phyloP scores from a whole-genome alignment of 2,329 filamentous ascomycete species.

The Plectosphaerella cucumerina region DNA sequence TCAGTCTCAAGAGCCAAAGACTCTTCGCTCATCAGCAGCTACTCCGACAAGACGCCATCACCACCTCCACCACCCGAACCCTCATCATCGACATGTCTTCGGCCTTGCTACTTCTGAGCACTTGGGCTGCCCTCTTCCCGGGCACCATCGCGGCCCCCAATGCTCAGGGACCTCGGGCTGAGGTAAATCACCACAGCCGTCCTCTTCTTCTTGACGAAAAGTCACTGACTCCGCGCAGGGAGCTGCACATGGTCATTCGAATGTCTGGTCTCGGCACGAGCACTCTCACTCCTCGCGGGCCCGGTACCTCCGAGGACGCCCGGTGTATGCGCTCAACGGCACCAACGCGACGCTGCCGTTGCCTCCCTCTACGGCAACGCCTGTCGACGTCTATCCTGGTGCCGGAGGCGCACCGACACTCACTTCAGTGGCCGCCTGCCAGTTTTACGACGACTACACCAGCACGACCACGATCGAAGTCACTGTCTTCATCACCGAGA shows the following conservation, averaged over 20 bases:
- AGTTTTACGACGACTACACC: constrained; percentile 13
- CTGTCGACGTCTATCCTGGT: not conserved
- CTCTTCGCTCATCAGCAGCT: too few species aligned
- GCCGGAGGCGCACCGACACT: not conserved
- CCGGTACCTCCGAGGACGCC: not conserved
- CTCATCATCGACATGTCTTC: too few species aligned
- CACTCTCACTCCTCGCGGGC: not conserved
- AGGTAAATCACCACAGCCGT: not conserved
- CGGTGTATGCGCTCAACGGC: constrained; percentile 2
- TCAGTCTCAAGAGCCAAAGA: too few species aligned
- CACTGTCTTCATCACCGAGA: constrained; percentile 24
- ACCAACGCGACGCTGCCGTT: constrained; percentile 6
- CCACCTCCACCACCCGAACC: too few species aligned
- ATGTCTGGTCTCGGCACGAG: not conserved
- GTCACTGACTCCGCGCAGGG: not conserved
- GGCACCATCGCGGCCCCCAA: not conserved
- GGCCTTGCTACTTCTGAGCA: too few species aligned
- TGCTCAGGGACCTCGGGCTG: not conserved
- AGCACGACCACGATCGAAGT: constrained; percentile 27
- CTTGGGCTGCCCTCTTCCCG: not conserved
- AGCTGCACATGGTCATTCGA: not conserved
- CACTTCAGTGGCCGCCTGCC: not conserved
- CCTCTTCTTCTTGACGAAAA: not conserved
- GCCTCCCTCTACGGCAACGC: not conserved
- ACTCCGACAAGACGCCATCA: too few species aligned